These are phyloP conservation scores for Nematocida major DNA, from an alignment of 371 early-diverging fungal genomes.

Conservation along the genomic window DNA sequence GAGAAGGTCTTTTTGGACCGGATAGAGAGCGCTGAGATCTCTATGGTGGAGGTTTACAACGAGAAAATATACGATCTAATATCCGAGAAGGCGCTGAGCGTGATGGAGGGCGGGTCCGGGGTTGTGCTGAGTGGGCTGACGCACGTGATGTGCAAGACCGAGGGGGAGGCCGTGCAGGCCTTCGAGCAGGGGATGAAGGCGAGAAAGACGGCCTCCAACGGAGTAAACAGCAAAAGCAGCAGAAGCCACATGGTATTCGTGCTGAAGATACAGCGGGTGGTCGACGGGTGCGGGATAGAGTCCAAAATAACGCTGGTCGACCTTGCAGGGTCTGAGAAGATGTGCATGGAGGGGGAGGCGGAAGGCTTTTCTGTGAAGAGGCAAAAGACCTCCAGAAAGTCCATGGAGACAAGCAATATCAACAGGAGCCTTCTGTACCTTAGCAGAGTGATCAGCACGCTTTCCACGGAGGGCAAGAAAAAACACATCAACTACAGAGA, in stretches of 20 bases:
- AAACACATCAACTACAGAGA: constrained; percentile 71
- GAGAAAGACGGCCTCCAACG: constrained; percentile 9
- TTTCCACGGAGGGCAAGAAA: constrained; percentile 66
- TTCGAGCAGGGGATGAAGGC: neutral
- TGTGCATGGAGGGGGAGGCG: constrained; percentile 65
- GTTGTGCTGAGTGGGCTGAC: constrained; percentile 68
- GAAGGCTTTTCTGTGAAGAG: neutral
- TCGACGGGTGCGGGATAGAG: constrained; percentile 62
- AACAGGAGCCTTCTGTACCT: constrained; percentile 70
- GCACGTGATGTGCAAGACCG: constrained; percentile 60
- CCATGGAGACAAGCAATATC: constrained; percentile 68
- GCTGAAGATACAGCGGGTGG: constrained; percentile 66
- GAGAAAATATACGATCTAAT: constrained; percentile 69
- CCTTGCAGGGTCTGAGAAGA: constrained; percentile 71
- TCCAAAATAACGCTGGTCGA: constrained; percentile 70
- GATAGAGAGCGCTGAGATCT: constrained; percentile 55
- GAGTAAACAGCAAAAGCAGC: constrained; percentile 32
- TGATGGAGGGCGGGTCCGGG: constrained; percentile 66
- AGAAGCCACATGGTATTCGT: constrained; percentile 67
- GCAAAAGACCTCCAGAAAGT: constrained; percentile 3
- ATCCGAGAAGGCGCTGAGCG: constrained; percentile 61
- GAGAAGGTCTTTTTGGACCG: constrained; percentile 10
- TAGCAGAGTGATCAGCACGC: constrained; percentile 69
- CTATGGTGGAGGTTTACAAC: constrained; percentile 72
- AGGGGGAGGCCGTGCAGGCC: constrained; percentile 64